Base-by-base conservation (phyloP, 2,329 filamentous ascomycete species). In the Parastagonospora avenae region DNA sequence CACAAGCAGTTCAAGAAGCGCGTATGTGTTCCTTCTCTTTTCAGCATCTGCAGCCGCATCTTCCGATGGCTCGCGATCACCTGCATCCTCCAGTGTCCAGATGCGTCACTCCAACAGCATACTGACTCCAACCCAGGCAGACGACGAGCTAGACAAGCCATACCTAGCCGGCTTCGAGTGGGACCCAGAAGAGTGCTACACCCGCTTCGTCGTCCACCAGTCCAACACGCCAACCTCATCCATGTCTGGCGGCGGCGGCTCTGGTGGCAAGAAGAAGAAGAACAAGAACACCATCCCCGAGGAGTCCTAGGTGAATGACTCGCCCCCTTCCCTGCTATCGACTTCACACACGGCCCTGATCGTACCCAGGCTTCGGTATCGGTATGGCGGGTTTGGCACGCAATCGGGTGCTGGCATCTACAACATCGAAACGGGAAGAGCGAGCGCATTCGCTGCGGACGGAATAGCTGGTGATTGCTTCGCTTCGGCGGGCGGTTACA, bases 1-100 rank as follows among this genome's bases (percentile, higher is more conserved):
- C 82, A 96, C 83, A 97, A 96, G 82, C 85, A 90, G 65, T 96
- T 91, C 82, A 96, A 95, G 85, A 97, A 97, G 86, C 89, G 92
- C 85, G 93, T 92, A 77, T 65, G 85, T 75, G 38, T 30, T 33
- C 32, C 38, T 8, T 37, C 14, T 16, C 6, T 8, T 16, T 16
- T 16, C 10, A 11, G 19, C n/a, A 37, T 10, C 35, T 4, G 35
- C 14, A 37, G 35, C 35, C 14, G 14, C 35, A 8, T 14, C 14
- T 15, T 37, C 35, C 35, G 31, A 15, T 43, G 24, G 29, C n/a
- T 27, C 39, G 12, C 28, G 28, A 24, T 38, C 35, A 38, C 16
- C 1, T 15, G 7, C n/a, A 24, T 24, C 37, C 9, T 6, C 14
- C 9, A 24, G 14, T 24, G 8, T 11, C 14, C 14, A n/a, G 9